Conservation (phyloP, 768 basidiomycete genomes). For the Botryobasidium botryosum region DNA sequence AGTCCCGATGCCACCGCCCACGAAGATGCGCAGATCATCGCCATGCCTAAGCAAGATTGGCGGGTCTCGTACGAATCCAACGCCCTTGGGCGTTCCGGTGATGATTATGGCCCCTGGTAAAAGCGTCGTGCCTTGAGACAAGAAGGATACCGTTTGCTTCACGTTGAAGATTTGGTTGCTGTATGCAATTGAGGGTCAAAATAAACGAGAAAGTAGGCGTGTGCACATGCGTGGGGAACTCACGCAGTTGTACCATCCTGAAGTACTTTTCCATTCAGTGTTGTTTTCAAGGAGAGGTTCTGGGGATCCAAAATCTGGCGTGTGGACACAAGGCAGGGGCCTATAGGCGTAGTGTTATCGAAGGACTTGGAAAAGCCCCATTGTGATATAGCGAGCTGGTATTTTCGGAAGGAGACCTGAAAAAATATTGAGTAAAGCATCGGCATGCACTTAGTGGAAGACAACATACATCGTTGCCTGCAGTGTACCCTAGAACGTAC, state of each 20-base stretch:
- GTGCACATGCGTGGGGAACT: conserved; percentile 15
- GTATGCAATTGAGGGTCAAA: neutral
- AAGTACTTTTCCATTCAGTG: conserved; percentile 46
- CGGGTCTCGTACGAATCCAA: conserved; percentile 62
- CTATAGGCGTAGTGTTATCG: conserved; percentile 53
- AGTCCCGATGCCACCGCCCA: conserved; percentile 66
- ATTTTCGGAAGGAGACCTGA: conserved; percentile 66
- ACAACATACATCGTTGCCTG: conserved; percentile 49
- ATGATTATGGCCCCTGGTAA: conserved; percentile 68
- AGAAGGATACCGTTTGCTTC: conserved; percentile 57
- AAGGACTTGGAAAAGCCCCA: conserved; percentile 84
- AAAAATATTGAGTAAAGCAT: neutral
- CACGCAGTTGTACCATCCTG: conserved; percentile 73
- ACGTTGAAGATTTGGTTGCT: conserved; percentile 75
- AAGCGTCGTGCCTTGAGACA: conserved; percentile 73
- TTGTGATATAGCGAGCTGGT: conserved; percentile 65
- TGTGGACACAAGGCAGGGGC: conserved; percentile 63
- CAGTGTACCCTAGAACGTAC: conserved; percentile 73
- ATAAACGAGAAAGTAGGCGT: neutral
- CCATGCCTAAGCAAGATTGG: conserved; percentile 54
- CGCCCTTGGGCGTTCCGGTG: conserved; percentile 30
- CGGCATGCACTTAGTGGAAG: neutral
- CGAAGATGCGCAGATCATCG: conserved; percentile 49
- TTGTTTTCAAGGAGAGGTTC: conserved; percentile 39
- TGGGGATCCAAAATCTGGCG: conserved; percentile 53